Evolutionary conservation across 2,329 filamentous ascomycete genomes (phyloP), one percentile per base, ranked within the genome.

Genomic region (Dryadomyces quercivorus): DNA sequence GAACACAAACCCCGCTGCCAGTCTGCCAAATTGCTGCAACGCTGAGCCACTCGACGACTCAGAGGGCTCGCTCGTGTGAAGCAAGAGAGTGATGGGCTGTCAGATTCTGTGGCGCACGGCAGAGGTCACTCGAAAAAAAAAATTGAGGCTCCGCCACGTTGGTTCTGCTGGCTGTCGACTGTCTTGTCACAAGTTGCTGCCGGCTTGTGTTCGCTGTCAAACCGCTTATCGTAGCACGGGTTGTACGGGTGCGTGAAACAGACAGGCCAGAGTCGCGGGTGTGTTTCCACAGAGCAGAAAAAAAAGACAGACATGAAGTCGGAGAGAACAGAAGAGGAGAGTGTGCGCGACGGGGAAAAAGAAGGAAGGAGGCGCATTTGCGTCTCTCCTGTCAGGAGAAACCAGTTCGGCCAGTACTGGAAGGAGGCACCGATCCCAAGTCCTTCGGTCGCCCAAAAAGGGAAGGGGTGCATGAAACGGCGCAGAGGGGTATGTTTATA

Each of bases 371-470:
- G 18, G 5, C 20, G 5, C 20, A 8, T 13, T 40, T 40, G 6
- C 3, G n/a, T n/a, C 31, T 15, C 22, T 22, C 13, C 36, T 26
- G 36, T 3, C 49, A 51, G 40, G 43, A 52, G 21, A 34, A 36
- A 40, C 8, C 22, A 34, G 34, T 15, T 26, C 45, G 20, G 45
- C 31, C 49, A 34, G n/a, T 6, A 47, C 56, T 53, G 50, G 52
- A 54, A 57, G 22, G 52, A 56, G 50, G 53, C 49, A 59, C 53
- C 47, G 55, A 56, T 55, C 34, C 21, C 43, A 20, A 55, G 34
- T 42, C 34, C 40, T 48, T 59, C 58, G 57, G 58, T 60, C 53
- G 51, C 26, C 57, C 56, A 43, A 50, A 60, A 54, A 12, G 43
- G 58, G 58, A 53, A 59, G 57, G 54, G 52, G 47, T 50, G 55